phyloP scores from a whole-genome alignment of 768 basidiomycete genomes.

The Boletus edulis region DNA sequence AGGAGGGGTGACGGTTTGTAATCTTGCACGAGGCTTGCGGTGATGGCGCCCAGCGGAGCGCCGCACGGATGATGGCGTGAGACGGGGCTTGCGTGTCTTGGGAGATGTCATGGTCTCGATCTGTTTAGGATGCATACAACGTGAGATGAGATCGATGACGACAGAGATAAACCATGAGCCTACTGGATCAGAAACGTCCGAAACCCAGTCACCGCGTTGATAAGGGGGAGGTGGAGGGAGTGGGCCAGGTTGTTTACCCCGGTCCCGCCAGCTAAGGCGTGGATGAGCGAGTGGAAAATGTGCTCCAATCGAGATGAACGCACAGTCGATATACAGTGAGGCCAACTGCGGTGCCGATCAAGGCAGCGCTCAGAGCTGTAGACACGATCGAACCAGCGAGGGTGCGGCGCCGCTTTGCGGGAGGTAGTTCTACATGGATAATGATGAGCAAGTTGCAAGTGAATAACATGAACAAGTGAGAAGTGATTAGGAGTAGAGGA shows the following conservation, averaged over 20 bases:
- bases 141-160: constrained; percentile 12
- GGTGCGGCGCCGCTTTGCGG: constrained; percentile 76
- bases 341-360: constrained; percentile 85
- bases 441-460: constrained; percentile 42
- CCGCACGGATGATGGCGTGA: constrained; percentile 27
- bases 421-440: constrained; percentile 67
- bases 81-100: constrained; percentile 38
- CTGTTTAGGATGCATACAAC: constrained; percentile 21
- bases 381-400: constrained; percentile 82
- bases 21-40: constrained; percentile 33
- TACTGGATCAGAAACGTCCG: constrained; percentile 38
- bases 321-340: constrained; percentile 85
- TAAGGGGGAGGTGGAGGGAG: constrained; percentile 63
- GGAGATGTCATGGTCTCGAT: constrained; percentile 38
- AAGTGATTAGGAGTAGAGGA: constrained; percentile 8
- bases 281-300: not conserved
- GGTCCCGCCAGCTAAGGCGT: constrained; percentile 41
- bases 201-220: constrained; percentile 57
- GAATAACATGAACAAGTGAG: constrained; percentile 29
- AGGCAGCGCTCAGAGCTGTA: constrained; percentile 79
- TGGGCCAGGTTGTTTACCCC: constrained; percentile 53
- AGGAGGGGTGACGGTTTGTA: constrained; percentile 24
- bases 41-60: constrained; percentile 36
- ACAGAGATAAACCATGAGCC: constrained; percentile 9
- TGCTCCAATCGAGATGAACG: constrained; percentile 30